Percentiles rank a stretch among this genome's conserved stretches.
These are phyloP conservation scores for Phytophthora ohioensis DNA, from an alignment of 352 stramenopile species.

Conservation along the genomic window DNA sequence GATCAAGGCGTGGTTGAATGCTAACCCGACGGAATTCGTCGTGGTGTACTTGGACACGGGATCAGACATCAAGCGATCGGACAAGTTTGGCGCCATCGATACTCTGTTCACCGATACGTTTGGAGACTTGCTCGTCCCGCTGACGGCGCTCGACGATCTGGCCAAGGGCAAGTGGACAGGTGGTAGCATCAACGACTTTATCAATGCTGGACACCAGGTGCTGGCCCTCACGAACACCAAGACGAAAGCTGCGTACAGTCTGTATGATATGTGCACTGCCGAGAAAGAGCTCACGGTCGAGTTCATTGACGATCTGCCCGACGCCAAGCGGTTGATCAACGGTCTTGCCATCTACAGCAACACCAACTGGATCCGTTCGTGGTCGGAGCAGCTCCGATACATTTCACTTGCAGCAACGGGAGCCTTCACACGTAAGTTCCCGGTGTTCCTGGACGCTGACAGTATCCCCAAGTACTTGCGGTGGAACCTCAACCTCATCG, in stretches of 20 bases:
- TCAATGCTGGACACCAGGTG: constrained; percentile 54
- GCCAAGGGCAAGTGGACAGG: constrained; percentile 42
- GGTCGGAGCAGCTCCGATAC: constrained; percentile 60
- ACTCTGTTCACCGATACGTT: constrained; percentile 53
- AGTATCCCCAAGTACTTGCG: constrained; percentile 62
- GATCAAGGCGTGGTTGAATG: constrained; percentile 59
- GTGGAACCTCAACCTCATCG: constrained; percentile 71
- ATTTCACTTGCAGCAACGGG: constrained; percentile 49
- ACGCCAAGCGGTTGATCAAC: constrained; percentile 47
- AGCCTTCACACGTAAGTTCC: constrained; percentile 31
- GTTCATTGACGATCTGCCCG: constrained; percentile 52
- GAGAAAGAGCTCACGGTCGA: constrained; percentile 47
- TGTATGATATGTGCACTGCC: constrained; percentile 51
- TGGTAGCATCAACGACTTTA: constrained; percentile 51
- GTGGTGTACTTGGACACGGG: constrained; percentile 69
- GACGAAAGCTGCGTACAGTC: constrained; percentile 42
- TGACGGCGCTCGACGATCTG: constrained; percentile 47
- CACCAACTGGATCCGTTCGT: constrained; percentile 57
- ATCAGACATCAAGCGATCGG: constrained; percentile 42
- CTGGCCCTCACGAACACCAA: constrained; percentile 55
- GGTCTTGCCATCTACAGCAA: constrained; percentile 62
- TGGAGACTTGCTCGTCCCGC: constrained; percentile 54
- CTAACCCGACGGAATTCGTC: constrained; percentile 58
- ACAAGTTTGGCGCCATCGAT: constrained; percentile 52
- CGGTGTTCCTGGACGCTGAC: constrained; percentile 44